Evolutionary conservation across 108 stramenopile genomes (phyloP).

Genomic region (Discostella pseudostelligera): DNA sequence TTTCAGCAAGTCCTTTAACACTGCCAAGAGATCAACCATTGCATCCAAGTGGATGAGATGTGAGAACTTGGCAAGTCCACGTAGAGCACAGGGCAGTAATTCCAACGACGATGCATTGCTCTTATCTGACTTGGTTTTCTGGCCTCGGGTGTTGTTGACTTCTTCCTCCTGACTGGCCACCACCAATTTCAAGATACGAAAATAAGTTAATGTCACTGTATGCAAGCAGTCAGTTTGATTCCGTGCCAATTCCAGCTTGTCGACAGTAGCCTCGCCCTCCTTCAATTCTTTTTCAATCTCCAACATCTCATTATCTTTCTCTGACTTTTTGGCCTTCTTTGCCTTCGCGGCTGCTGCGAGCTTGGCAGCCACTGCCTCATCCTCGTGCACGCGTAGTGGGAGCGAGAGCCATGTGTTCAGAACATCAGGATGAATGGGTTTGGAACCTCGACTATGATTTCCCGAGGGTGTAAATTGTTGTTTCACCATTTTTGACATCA

Average conservation of each 20-base stretch:
- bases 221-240: conserved; percentile 80
- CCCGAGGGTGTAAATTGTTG: no score
- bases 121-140: background rate
- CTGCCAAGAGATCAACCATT: conserved; percentile 73
- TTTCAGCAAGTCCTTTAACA: conserved; percentile 68
- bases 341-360: conserved; percentile 60
- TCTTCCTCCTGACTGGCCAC: conserved; percentile 30
- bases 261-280: conserved; percentile 78
- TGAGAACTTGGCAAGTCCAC: conserved; percentile 84
- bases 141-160: background rate
- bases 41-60: conserved; percentile 78
- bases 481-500: conserved; percentile 71
- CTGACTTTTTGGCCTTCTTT: conserved; percentile 69
- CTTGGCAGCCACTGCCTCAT: conserved; percentile 84
- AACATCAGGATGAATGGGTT: conserved; percentile 56
- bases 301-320: conserved; percentile 57
- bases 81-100: conserved; percentile 71
- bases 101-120: conserved; percentile 9
- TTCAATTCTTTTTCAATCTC: conserved; percentile 80
- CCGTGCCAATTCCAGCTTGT: conserved; percentile 71
- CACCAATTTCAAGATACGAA: conserved; percentile 74
- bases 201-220: conserved; percentile 76
- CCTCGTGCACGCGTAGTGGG: conserved; percentile 79
- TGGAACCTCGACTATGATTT: no score
- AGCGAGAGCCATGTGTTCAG: conserved; percentile 66